These are phyloP conservation scores for Verticillium tricorpus DNA, from an alignment of 2,329 filamentous ascomycete species.

Conservation along the genomic window DNA sequence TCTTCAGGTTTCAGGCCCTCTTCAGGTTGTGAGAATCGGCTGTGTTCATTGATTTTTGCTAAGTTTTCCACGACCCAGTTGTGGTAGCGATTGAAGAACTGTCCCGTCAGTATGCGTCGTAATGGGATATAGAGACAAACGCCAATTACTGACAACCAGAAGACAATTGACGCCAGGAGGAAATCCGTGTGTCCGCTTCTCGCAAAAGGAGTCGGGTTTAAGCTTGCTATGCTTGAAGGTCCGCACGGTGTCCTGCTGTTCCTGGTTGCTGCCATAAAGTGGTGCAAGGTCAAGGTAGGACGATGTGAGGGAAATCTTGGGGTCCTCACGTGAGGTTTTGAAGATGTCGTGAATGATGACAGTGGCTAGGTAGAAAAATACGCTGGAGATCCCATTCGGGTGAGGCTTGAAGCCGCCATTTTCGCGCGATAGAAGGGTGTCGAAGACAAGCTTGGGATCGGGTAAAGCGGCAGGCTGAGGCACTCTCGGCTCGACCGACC, in stretches of 20 bases:
- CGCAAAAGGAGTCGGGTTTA: conserved; percentile 51
- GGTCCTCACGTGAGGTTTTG: conserved; percentile 22
- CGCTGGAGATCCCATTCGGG: conserved; percentile 67
- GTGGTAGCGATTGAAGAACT: conserved; percentile 36
- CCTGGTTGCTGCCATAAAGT: conserved; percentile 47
- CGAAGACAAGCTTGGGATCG: conserved; percentile 7
- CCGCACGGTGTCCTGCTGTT: conserved; percentile 44
- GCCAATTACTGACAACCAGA: conserved; percentile 32
- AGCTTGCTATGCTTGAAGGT: conserved; percentile 44
- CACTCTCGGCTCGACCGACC: conserved; percentile 7
- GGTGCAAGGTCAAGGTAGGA: conserved; percentile 44
- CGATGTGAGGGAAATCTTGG: conserved; percentile 28
- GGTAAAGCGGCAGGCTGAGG: neutral
- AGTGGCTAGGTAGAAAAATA: conserved; percentile 70
- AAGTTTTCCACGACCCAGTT: conserved; percentile 14
- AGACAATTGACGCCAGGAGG: conserved; percentile 48
- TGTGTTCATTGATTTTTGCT: conserved; percentile 34
- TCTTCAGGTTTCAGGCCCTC: neutral
- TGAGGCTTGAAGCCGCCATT: conserved; percentile 52
- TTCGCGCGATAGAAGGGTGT: conserved; percentile 27
- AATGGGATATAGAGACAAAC: neutral
- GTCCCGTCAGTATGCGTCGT: neutral
- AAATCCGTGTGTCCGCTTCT: conserved; percentile 43
- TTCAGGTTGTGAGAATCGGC: conserved; percentile 24
- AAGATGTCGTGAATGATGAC: conserved; percentile 57